phyloP scores from a whole-genome alignment of 768 basidiomycete genomes.

The Lentinus brumalis region DNA sequence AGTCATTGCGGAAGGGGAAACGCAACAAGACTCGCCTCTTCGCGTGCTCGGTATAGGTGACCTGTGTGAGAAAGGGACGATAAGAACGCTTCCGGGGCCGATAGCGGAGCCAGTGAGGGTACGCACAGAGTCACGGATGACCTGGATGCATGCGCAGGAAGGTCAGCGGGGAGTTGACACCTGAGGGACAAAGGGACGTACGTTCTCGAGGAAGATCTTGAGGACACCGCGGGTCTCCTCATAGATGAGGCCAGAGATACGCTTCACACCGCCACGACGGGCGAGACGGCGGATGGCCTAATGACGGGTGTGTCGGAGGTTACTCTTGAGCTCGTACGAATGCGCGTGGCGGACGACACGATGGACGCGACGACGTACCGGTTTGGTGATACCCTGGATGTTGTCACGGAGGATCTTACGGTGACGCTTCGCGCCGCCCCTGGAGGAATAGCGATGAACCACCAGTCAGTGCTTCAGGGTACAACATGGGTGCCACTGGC shows the following conservation, averaged over 20 bases:
- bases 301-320: not conserved
- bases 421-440: constrained; percentile 94
- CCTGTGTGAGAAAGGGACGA: constrained; percentile 34
- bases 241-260: too few species aligned
- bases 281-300: constrained; percentile 89
- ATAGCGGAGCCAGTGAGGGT: not conserved
- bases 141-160: constrained; percentile 20
- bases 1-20: too few species aligned
- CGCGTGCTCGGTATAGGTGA: constrained; percentile 70
- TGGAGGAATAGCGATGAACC: constrained; percentile 42
- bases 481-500: constrained; percentile 60
- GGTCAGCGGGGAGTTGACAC: constrained; percentile 1
- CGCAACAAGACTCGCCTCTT: constrained; percentile 37
- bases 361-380: too few species aligned
- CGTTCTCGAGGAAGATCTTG: constrained; percentile 67
- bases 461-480: constrained; percentile 36
- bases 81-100: not conserved
- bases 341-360: too few species aligned
- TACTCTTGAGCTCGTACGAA: constrained; percentile 53
- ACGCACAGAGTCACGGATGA: constrained; percentile 63
- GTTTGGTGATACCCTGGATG: constrained; percentile 50
- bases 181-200: constrained; percentile 38
- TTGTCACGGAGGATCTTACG: constrained; percentile 90
- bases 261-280: constrained; percentile 96
- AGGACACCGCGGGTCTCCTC: too few species aligned